Evolutionary conservation across 495 filamentous ascomycete species (phyloP).

Genomic region (Chlorociboria aeruginascens): DNA sequence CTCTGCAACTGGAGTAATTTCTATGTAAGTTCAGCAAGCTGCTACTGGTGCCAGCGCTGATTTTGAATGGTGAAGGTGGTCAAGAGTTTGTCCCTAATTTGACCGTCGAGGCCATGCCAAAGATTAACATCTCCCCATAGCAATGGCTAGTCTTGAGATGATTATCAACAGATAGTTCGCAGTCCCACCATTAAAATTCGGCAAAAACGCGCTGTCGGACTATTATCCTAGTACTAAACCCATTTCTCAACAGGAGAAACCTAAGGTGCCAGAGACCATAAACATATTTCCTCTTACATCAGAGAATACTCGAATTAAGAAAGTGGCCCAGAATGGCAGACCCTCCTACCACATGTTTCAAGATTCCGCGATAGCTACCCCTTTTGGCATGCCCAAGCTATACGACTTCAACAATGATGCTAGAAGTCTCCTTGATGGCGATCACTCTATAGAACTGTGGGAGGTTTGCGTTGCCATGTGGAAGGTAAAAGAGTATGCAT

Average conservation of each 20-base stretch:
- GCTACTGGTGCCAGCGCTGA: no score
- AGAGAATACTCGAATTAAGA: constrained; percentile 20
- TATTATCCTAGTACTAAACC: constrained; percentile 14
- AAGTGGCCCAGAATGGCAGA: constrained; percentile 1
- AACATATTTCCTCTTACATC: constrained; percentile 11
- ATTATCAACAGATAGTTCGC: not conserved
- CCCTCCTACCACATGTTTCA: not conserved
- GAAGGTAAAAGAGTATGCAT: constrained; percentile 19
- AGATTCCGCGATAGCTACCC: constrained; percentile 5
- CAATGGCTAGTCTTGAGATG: not conserved
- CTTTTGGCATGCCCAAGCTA: constrained; percentile 37
- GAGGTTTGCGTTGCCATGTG: constrained; percentile 2
- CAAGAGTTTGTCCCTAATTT: no score
- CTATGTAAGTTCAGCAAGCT: not conserved
- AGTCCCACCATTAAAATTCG: not conserved
- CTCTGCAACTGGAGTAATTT: not conserved
- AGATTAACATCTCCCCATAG: not conserved
- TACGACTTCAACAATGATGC: constrained; percentile 44
- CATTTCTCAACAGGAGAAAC: constrained; percentile 15
- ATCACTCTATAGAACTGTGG: not conserved
- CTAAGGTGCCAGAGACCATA: constrained; percentile 9
- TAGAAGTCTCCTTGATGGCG: not conserved
- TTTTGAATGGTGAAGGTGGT: no score
- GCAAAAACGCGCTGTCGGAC: constrained; percentile 9
- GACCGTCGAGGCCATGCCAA: not conserved